Conservation (phyloP, 2,329 filamentous ascomycete genomes). For the Colletotrichum sojae region DNA sequence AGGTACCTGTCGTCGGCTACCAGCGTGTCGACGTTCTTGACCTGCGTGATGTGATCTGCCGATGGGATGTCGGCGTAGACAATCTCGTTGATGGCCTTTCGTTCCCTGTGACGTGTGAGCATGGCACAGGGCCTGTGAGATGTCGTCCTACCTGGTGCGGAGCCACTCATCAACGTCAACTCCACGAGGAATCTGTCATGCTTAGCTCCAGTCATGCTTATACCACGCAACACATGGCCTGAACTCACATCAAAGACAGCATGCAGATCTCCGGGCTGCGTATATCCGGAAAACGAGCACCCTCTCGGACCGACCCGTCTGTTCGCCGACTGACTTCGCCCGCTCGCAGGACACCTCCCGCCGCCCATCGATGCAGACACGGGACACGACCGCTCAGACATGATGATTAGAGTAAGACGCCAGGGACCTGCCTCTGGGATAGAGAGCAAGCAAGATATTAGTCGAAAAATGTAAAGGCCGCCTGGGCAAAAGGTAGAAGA, state of each 20-base stretch:
- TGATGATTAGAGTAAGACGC: slow-evolving; percentile 40
- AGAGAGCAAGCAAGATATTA: slow-evolving; percentile 19
- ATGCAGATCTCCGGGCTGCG: slow-evolving; percentile 48
- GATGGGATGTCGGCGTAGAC: slow-evolving; percentile 61
- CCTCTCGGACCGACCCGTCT: slow-evolving; percentile 48
- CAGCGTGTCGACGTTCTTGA: slow-evolving; percentile 63
- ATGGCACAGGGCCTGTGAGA: neutral
- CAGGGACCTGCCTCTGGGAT: slow-evolving; percentile 35
- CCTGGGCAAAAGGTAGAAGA: slow-evolving; percentile 21
- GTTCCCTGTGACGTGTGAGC: slow-evolving; percentile 51
- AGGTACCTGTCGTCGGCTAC: slow-evolving; percentile 63
- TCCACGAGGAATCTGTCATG: slow-evolving; percentile 58
- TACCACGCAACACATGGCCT: too few species aligned
- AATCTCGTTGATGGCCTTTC: slow-evolving; percentile 63
- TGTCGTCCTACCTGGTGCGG: slow-evolving; percentile 53
- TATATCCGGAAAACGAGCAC: slow-evolving; percentile 51
- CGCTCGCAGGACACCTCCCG: slow-evolving; percentile 44
- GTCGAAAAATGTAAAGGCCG: slow-evolving; percentile 21
- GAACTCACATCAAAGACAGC: slow-evolving; percentile 54
- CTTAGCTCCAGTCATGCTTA: slow-evolving; percentile 33
- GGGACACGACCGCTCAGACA: slow-evolving; percentile 51
- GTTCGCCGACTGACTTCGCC: slow-evolving; percentile 28
- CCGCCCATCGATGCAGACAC: slow-evolving; percentile 48
- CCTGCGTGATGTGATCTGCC: slow-evolving; percentile 54
- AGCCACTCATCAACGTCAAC: slow-evolving; percentile 63